Evolutionary conservation across 2,329 filamentous ascomycete genomes (phyloP), one percentile per base, ranked within the genome.

Genomic region (Cryphonectria naterciae): DNA sequence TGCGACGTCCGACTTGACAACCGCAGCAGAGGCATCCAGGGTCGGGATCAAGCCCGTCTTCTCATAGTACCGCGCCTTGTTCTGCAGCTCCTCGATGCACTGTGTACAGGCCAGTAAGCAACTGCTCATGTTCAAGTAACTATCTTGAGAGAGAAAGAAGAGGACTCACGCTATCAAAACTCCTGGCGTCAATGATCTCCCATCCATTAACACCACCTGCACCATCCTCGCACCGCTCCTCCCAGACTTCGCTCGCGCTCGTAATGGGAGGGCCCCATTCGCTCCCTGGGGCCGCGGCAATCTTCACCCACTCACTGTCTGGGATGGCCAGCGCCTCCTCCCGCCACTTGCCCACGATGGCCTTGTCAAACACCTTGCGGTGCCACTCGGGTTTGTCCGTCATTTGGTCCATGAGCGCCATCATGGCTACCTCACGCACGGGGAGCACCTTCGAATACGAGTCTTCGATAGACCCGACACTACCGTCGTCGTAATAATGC

Each of bases 271-370:
- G 2, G 5, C 3, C 67, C 69, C 69, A 71, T 1, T 46, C 37
- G 25, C 70, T 68, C 3, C 25, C 13, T 5, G 70, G 61, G 13
- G 62, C 35, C 11, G 70, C 70, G 41, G 70, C 70, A 6, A 56
- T n/a, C 7, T 43, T 39, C 65, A 71, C 39, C 25, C 54, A 65
- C 25, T 65, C 63, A 6, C 74, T 70, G 46, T 79, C 76, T 35
- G 75, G 69, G 49, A 76, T 73, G 17, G 71, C 70, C 41, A 79
- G 67, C 28, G 78, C 76, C 69, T 82, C 80, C 22, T 67, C 64
- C 25, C 75, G 74, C 80, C 80, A 82, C 60, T 77, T 79, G 63
- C 71, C 74, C 37, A 79, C 76, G 64, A 81, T 80, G 0, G 67
- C 64, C 0, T 80, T 76, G 70, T 81, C 75, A 69, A 79, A 79